phyloP scores from a whole-genome alignment of 2,329 filamentous ascomycete genomes.

The Penicillium sp. region DNA sequence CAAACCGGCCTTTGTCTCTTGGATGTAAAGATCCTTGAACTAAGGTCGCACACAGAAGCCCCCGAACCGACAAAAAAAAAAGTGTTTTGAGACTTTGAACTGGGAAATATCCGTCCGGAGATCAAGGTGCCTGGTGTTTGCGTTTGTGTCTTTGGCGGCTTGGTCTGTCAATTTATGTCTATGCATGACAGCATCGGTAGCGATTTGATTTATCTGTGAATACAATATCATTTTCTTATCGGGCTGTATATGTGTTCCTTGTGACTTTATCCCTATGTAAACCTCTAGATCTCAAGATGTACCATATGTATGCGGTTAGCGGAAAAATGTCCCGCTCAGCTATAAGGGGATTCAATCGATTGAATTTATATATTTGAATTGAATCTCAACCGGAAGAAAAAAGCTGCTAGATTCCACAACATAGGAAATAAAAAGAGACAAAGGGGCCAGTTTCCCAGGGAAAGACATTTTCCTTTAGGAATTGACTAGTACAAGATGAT shows the following conservation, averaged over 20 bases:
- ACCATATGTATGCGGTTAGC: not conserved
- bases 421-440: constrained; percentile 31
- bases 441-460: constrained; percentile 20
- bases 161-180: constrained; percentile 27
- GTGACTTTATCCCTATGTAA: not conserved
- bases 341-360: not conserved
- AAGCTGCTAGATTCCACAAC: constrained; percentile 29
- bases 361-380: constrained; percentile 11
- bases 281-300: not conserved
- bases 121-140: constrained; percentile 30
- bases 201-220: constrained; percentile 31
- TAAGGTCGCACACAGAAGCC: constrained; percentile 2
- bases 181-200: constrained; percentile 29
- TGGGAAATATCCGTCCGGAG: constrained; percentile 32
- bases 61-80: constrained; percentile 24
- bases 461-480: constrained; percentile 23
- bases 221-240: constrained; percentile 25
- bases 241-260: constrained; percentile 7
- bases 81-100: constrained; percentile 27
- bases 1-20: constrained; percentile 6
- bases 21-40: not conserved
- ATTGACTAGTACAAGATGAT: constrained; percentile 35
- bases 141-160: constrained; percentile 27
- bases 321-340: not conserved
- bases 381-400: constrained; percentile 20